Evolutionary conservation across 2,329 filamentous ascomycete genomes (phyloP).

Genomic region (Byssoonygena ceratinophila): DNA sequence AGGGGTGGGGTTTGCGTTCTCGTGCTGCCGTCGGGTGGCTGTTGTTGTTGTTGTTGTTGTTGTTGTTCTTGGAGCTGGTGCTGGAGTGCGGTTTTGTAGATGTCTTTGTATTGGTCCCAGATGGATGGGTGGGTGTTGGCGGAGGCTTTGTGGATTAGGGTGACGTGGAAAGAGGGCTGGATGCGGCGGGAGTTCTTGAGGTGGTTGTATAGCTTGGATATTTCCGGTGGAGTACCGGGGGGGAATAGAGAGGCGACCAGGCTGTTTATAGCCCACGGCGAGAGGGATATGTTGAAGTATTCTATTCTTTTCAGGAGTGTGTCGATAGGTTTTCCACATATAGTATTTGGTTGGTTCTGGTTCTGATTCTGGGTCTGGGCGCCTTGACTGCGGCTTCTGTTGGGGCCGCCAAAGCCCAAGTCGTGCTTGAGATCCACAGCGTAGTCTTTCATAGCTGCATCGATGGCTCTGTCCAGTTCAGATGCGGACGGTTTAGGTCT

Average conservation of each 20-base stretch:
- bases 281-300: conserved; percentile 53
- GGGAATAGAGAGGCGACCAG: conserved; percentile 63
- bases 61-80: conserved; percentile 21
- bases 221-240: conserved; percentile 41
- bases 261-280: conserved; percentile 41
- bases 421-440: conserved; percentile 64
- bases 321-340: conserved; percentile 17
- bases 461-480: conserved; percentile 70
- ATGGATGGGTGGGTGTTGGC: conserved; percentile 53
- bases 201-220: conserved; percentile 60
- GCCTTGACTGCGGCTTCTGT: conserved; percentile 26
- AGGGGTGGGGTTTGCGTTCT: conserved; percentile 26
- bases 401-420: conserved; percentile 51
- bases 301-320: conserved; percentile 48
- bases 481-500: conserved; percentile 56
- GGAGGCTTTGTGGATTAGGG: conserved; percentile 70
- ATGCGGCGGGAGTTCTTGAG: conserved; percentile 64
- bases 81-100: conserved; percentile 40
- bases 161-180: conserved; percentile 84
- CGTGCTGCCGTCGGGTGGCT: conserved; percentile 19
- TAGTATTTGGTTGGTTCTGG: not conserved
- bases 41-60: too few species aligned
- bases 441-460: conserved; percentile 64
- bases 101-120: conserved; percentile 62
- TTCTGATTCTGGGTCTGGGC: conserved; percentile 17